These are phyloP conservation scores for Fusarium tuaranense DNA, from an alignment of 2,329 filamentous ascomycete genomes.

Conservation along the genomic window DNA sequence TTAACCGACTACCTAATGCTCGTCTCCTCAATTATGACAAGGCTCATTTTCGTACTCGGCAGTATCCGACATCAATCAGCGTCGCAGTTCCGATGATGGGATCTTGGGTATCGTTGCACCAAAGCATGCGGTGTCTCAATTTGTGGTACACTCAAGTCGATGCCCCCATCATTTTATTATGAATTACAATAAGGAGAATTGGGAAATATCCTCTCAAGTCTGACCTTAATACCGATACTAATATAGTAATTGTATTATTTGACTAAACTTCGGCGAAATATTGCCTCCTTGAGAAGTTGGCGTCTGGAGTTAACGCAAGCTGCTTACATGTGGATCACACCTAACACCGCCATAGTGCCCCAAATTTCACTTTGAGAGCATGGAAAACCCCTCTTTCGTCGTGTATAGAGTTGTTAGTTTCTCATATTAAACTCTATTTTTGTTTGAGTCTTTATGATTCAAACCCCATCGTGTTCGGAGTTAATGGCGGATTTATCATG, in stretches of 20 bases:
- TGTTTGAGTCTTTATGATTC: background rate
- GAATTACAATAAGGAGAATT: background rate
- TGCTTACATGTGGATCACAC: background rate
- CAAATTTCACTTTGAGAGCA: background rate
- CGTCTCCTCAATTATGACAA: background rate
- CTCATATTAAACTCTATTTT: too few relatives aligned
- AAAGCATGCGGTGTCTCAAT: background rate
- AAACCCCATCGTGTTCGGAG: background rate
- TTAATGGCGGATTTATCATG: background rate
- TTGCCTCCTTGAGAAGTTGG: background rate
- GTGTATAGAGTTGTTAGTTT: background rate
- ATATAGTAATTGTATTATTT: background rate
- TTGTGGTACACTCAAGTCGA: background rate
- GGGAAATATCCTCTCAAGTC: background rate
- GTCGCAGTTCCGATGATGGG: background rate
- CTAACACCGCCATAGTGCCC: background rate
- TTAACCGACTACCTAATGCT: background rate
- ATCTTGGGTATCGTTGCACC: background rate
- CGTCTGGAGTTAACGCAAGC: background rate
- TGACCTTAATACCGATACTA: background rate
- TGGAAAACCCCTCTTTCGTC: background rate
- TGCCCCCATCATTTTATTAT: background rate
- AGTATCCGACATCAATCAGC: background rate
- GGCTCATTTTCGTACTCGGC: background rate
- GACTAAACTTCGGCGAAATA: background rate